Percentiles rank a stretch among this genome's conserved stretches.
Evolutionary conservation across 2,329 filamentous ascomycete genomes (phyloP).

Genomic region (Fusarium lateritium): DNA sequence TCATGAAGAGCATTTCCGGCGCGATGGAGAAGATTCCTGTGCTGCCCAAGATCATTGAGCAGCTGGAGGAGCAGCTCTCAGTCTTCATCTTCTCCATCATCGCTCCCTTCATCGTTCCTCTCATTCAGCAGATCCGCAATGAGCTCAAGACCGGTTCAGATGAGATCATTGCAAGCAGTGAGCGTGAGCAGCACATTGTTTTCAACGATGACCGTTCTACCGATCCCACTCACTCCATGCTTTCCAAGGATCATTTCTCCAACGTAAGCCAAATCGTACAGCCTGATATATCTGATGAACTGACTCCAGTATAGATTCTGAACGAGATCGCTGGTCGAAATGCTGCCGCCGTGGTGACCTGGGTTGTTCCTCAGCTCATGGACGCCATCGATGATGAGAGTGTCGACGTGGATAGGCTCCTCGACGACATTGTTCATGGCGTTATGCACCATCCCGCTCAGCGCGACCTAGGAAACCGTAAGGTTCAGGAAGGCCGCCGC

Average conservation of each 20-base stretch:
- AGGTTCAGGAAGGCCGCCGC: conserved; percentile 77
- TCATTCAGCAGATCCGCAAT: conserved; percentile 88
- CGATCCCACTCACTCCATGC: conserved; percentile 94
- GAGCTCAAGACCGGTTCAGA: conserved; percentile 89
- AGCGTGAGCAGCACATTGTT: conserved; percentile 87
- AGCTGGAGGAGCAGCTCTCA: conserved; percentile 88
- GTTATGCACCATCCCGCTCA: conserved; percentile 92
- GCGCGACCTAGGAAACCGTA: conserved; percentile 77
- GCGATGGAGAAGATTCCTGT: conserved; percentile 89
- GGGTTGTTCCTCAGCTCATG: conserved; percentile 92
- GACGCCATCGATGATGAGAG: conserved; percentile 86
- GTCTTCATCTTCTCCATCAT: conserved; percentile 93
- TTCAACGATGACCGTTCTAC: conserved; percentile 83
- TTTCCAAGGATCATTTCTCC: conserved; percentile 95
- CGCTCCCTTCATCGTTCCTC: conserved; percentile 87
- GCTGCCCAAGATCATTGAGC: conserved; percentile 86
- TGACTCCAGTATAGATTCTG: conserved; percentile 66
- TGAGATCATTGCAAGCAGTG: conserved; percentile 88
- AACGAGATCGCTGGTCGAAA: conserved; percentile 91
- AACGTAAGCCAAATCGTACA: conserved; percentile 67
- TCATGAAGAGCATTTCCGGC: conserved; percentile 83
- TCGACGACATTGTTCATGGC: conserved; percentile 84
- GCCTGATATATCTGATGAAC: background rate
- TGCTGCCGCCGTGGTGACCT: conserved; percentile 83
- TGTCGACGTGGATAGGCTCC: conserved; percentile 76